Base-by-base conservation (phyloP, 2,329 filamentous ascomycete species). In the Cyphellophora europaea region DNA sequence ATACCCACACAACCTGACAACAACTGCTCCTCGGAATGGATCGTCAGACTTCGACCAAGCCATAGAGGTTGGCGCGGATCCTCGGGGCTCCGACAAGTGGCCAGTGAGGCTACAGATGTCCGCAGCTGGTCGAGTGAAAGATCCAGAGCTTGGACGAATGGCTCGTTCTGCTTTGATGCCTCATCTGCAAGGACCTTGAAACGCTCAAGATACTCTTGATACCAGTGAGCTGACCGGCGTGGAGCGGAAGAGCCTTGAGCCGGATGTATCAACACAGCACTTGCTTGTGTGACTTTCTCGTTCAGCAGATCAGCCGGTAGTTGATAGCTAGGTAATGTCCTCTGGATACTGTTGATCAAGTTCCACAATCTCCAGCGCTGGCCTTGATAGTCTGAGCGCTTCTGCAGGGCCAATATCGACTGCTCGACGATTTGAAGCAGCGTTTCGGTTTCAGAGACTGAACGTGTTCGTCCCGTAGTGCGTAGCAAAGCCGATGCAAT, bases 361-460 rank as follows among this genome's bases (percentile, higher is more conserved):
- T 33, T 44, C 44, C 44, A 44, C 14, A 49, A 25, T 19, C 39
- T 41, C 47, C 47, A 48, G 6, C 44, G 35, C 30, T 48, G 44
- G 11, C 37, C 41, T 34, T 46, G 44, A 23, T 41, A 46, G 28
- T 49, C 45, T 14, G 41, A 40, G 16, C 34, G 38, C 25, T 35
- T 37, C 21, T 33, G 28, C 27, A 49, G 21, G 17, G 38, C 43
- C 12, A 25, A 28, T 15, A 35, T 29, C 11, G 34, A 13, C 11
- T 23, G 32, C 6, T 33, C 23, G 4, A 37, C 21, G 10, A 45
- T 32, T 12, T 25, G 4, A 6, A 30, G 31, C 17, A 18, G 14
- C n/a, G 12, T 5, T 3, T 32, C 27, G n/a, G 21, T 18, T 12
- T 18, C 21, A 3, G 23, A 14, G 5, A 19, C 23, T 3, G 18